Percentiles rank a stretch among this genome's conserved stretches.
phyloP scores from a whole-genome alignment of 352 stramenopile species.

The Paralagenidium karlingii region DNA sequence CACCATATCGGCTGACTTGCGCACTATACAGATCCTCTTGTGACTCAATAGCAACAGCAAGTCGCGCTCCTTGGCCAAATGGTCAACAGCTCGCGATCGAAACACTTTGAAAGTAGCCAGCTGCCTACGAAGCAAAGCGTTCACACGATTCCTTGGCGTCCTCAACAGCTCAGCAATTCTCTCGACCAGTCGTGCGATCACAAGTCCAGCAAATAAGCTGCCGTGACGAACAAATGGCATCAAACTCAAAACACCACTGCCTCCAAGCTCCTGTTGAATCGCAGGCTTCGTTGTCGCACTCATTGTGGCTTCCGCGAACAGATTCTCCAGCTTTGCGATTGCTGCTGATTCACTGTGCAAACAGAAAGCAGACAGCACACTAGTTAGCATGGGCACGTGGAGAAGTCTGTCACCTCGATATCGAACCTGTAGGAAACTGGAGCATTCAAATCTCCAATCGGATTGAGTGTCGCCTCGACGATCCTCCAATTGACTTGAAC shows the following conservation, averaged over 20 bases:
- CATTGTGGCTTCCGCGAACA: neutral
- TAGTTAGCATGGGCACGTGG: neutral
- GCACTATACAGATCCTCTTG: too few species aligned
- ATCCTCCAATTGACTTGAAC: conserved; percentile 29
- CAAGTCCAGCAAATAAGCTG: conserved; percentile 35
- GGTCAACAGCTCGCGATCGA: conserved; percentile 34
- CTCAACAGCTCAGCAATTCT: conserved; percentile 12
- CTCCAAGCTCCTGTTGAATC: conserved; percentile 4
- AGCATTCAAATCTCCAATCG: neutral
- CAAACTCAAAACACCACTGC: conserved; percentile 50
- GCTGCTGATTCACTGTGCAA: too few species aligned
- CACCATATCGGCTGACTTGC: conserved; percentile 37
- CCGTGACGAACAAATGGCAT: conserved; percentile 65
- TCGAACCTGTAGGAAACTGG: neutral
- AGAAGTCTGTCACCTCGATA: neutral
- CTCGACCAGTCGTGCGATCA: conserved; percentile 26
- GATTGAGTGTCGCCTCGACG: conserved; percentile 21
- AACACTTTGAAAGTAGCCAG: conserved; percentile 25
- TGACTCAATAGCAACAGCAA: conserved; percentile 55
- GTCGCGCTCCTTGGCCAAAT: conserved; percentile 53
- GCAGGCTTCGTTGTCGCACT: neutral
- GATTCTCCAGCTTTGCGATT: neutral
- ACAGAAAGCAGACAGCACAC: too few species aligned
- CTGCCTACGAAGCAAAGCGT: neutral
- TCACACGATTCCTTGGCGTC: too few species aligned